Evolutionary conservation across 768 basidiomycete genomes (phyloP).

Genomic region (Cytidiella melzeri): DNA sequence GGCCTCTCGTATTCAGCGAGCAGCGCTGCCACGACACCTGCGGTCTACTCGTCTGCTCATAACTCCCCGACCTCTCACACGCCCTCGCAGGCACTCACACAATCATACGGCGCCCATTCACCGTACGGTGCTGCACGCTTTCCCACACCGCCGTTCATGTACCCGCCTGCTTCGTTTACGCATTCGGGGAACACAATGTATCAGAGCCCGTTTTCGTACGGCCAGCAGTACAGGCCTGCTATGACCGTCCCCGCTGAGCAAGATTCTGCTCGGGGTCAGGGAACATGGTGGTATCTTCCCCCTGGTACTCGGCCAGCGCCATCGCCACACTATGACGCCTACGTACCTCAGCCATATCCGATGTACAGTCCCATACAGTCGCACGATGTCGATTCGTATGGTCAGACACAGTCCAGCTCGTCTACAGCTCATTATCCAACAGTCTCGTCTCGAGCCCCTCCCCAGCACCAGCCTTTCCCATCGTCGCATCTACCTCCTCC

Average conservation of each 20-base stretch:
- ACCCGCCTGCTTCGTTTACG: constrained; percentile 19
- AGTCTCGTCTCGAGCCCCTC: constrained; percentile 9
- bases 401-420: constrained; percentile 7
- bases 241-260: constrained; percentile 26
- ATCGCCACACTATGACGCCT: constrained; percentile 20
- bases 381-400: constrained; percentile 17
- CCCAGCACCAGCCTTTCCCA: constrained; percentile 7
- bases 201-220: constrained; percentile 26
- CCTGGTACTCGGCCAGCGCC: constrained; percentile 20
- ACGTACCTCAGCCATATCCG: constrained; percentile 14
- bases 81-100: constrained; percentile 9
- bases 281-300: constrained; percentile 50
- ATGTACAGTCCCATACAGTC: constrained; percentile 6
- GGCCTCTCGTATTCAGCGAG: constrained; percentile 20
- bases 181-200: constrained; percentile 15
- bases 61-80: constrained; percentile 14
- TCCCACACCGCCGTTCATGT: constrained; percentile 22
- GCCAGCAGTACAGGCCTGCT: constrained; percentile 25
- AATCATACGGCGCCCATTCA: constrained; percentile 15
- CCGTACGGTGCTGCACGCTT: constrained; percentile 21
- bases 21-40: constrained; percentile 8
- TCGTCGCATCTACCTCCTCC: constrained; percentile 4
- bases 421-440: constrained; percentile 4
- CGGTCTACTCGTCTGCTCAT: constrained; percentile 15
- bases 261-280: constrained; percentile 30